phyloP scores from a whole-genome alignment of 768 basidiomycete genomes.

The Podaxis pistillaris region DNA sequence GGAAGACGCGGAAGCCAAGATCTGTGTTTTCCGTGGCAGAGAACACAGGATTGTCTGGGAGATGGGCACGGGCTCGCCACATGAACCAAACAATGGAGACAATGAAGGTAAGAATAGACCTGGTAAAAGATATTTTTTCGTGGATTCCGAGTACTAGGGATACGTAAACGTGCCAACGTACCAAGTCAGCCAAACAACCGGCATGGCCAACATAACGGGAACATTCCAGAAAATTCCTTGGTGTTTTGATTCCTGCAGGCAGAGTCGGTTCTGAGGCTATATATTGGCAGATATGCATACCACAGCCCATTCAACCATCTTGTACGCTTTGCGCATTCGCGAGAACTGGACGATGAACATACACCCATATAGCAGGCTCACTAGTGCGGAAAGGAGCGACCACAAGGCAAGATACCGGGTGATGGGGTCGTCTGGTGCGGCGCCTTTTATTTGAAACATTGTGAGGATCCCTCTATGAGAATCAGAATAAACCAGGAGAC shows the following conservation, averaged over 20 bases:
- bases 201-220: slow-evolving; percentile 63
- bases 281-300: slow-evolving; percentile 23
- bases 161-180: slow-evolving; percentile 16
- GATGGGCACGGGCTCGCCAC: slow-evolving; percentile 53
- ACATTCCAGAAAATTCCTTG: slow-evolving; percentile 49
- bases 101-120: slow-evolving; percentile 60
- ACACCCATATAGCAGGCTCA: slow-evolving; percentile 61
- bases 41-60: background rate
- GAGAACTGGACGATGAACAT: slow-evolving; percentile 61
- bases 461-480: slow-evolving; percentile 28
- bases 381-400: slow-evolving; percentile 53
- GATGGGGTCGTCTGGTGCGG: slow-evolving; percentile 44
- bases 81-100: slow-evolving; percentile 56
- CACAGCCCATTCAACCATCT: slow-evolving; percentile 59
- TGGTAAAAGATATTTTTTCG: slow-evolving; percentile 16
- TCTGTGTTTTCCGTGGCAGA: background rate
- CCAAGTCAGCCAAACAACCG: slow-evolving; percentile 62
- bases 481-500: background rate
- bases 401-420: slow-evolving; percentile 52
- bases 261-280: slow-evolving; percentile 33
- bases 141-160: background rate
- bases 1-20: slow-evolving; percentile 29
- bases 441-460: slow-evolving; percentile 31
- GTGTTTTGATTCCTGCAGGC: slow-evolving; percentile 23
- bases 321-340: slow-evolving; percentile 59